phyloP scores from a whole-genome alignment of 2,329 filamentous ascomycete genomes.

The Alternaria longipes region DNA sequence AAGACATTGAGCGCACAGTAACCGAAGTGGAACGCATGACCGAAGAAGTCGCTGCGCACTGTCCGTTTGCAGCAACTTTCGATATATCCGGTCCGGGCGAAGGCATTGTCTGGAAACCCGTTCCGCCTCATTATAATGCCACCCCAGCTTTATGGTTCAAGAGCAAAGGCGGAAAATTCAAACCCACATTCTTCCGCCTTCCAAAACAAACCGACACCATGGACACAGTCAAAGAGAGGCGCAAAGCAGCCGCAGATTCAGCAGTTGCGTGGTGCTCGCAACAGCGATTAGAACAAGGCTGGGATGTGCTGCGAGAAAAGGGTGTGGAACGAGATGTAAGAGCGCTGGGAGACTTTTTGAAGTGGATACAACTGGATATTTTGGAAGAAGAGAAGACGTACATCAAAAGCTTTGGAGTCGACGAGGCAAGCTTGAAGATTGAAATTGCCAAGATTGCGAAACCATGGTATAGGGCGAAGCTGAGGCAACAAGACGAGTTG shows the following conservation, averaged over 20 bases:
- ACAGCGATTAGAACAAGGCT: conserved; percentile 37
- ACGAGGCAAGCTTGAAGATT: conserved; percentile 29
- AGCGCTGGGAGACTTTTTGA: conserved; percentile 30
- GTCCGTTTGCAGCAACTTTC: background rate
- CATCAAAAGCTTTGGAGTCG: conserved; percentile 29
- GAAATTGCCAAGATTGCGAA: conserved; percentile 34
- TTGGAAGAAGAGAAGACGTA: conserved; percentile 34
- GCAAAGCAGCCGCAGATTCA: conserved; percentile 19
- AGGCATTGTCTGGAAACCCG: conserved; percentile 1
- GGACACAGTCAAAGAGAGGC: conserved; percentile 16
- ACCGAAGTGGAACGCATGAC: background rate
- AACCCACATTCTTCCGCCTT: conserved; percentile 31
- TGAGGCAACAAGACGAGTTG: background rate
- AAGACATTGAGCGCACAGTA: background rate
- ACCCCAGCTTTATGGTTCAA: conserved; percentile 1
- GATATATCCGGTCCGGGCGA: background rate
- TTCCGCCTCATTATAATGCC: background rate
- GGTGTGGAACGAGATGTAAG: conserved; percentile 22
- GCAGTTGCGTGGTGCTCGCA: conserved; percentile 33
- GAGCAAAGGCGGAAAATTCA: conserved; percentile 34
- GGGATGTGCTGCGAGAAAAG: conserved; percentile 36
- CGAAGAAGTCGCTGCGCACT: background rate
- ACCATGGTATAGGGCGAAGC: conserved; percentile 7
- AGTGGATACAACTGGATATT: conserved; percentile 38
- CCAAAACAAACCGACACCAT: conserved; percentile 22